Evolutionary conservation across 1,284 basidiomycete genomes (phyloP).

Genomic region (Irpex lacteus): DNA sequence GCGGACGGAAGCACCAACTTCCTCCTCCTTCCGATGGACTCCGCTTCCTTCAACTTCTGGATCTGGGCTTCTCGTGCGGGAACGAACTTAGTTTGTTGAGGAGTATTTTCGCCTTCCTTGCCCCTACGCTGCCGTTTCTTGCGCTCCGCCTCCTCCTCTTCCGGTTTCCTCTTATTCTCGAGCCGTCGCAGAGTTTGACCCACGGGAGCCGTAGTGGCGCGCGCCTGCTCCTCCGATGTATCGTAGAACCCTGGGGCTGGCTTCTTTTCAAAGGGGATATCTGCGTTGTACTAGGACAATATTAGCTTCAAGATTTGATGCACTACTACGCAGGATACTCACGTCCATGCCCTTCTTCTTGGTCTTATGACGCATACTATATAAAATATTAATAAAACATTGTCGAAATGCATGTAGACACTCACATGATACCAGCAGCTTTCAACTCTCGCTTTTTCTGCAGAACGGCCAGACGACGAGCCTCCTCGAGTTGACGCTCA

Average conservation of each 20-base stretch:
- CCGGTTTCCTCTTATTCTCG: constrained; percentile 92
- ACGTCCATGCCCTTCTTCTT: constrained; percentile 98
- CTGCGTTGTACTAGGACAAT: constrained; percentile 83
- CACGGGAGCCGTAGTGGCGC: constrained; percentile 83
- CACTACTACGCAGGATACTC: constrained; percentile 29
- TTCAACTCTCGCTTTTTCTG: constrained; percentile 99
- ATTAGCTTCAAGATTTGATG: not conserved
- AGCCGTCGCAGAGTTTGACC: constrained; percentile 88
- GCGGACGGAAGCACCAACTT: constrained; percentile 86
- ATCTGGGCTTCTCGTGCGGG: constrained; percentile 95
- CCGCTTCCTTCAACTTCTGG: constrained; percentile 94
- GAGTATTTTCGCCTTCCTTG: constrained; percentile 56
- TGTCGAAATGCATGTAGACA: constrained; percentile 15
- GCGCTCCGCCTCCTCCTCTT: constrained; percentile 82
- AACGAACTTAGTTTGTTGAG: constrained; percentile 88
- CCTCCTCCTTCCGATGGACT: constrained; percentile 87
- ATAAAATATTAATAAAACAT: constrained; percentile 18
- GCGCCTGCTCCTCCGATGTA: constrained; percentile 92
- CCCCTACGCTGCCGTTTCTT: constrained; percentile 82
- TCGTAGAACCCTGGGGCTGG: constrained; percentile 97
- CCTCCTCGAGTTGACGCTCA: constrained; percentile 95
- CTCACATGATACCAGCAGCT: constrained; percentile 94
- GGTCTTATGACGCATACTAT: constrained; percentile 80
- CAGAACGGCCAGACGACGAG: constrained; percentile 88
- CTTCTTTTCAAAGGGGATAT: constrained; percentile 99